Conservation (phyloP, 1,284 basidiomycete genomes). For the Leccinum fallax region DNA sequence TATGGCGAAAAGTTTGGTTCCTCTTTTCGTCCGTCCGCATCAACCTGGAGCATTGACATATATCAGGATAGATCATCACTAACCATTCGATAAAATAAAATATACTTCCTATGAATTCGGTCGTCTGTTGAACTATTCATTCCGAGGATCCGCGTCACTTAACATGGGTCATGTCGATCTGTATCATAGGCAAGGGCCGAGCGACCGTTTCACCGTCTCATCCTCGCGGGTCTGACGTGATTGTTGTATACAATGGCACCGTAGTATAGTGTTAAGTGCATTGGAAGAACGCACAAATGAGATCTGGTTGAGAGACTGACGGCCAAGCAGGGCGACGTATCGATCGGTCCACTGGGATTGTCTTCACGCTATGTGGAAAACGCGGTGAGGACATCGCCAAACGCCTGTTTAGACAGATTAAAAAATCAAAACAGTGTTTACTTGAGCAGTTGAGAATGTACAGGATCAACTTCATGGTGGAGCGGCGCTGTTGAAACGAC, state of each 20-base stretch:
- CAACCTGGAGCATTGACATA: background rate
- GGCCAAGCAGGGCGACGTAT: background rate
- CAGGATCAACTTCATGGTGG: background rate
- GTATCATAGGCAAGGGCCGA: no score
- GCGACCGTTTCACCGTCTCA: background rate
- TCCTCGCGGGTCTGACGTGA: background rate
- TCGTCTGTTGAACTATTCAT: no score
- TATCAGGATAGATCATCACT: no score
- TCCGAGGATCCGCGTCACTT: no score
- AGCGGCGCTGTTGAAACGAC: background rate
- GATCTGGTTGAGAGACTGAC: background rate
- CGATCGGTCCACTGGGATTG: background rate
- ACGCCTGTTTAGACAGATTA: background rate
- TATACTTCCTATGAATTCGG: no score
- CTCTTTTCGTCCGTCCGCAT: background rate
- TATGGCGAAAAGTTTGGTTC: background rate
- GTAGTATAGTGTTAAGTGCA: background rate
- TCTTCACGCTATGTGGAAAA: background rate
- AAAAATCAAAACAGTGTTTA: background rate
- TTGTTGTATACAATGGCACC: background rate
- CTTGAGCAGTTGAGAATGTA: background rate
- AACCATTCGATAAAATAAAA: no score
- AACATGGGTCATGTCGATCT: no score
- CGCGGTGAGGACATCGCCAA: background rate
- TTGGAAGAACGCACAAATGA: background rate